Evolutionary conservation across 768 basidiomycete genomes (phyloP), one percentile per base, ranked within the genome.

Genomic region (Agaricus subrufescens): DNA sequence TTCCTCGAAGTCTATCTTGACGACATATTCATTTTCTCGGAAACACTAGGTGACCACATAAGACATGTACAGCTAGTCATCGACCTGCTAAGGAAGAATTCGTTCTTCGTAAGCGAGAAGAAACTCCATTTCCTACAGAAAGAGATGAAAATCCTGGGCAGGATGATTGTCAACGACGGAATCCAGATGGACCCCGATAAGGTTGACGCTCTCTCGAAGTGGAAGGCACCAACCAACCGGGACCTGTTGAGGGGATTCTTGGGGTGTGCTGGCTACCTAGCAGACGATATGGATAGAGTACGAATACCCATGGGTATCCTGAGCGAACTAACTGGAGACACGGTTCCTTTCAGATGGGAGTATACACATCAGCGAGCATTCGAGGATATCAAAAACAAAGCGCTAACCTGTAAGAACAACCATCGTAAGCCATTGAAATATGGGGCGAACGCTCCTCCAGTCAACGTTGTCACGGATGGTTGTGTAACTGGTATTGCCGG

Each of bases 181-280:
- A 76, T 81, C 23, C 50, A 50, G 0, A 78, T 79, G 74, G 75
- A 80, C 38, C 75, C 75, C 0, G 60, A 72, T 19, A 81, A 80
- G 45, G 75, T 81, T 0, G 71, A 77, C 29, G 51, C 58, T 0
- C 64, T 79, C 0, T 0, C 65, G 0, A 69, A 70, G 15, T 74
- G 71, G 72, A 71, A 71, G 40, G 61, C 59, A 0, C 73, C 73
- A 0, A 71, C 69, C 0, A 72, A 66, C n/a, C n/a, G n/a, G n/a
- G n/a, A n/a, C n/a, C n/a, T n/a, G n/a, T n/a, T n/a, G n/a, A n/a
- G n/a, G n/a, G n/a, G n/a, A n/a, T n/a, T n/a, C n/a, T n/a, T n/a
- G n/a, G n/a, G n/a, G n/a, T n/a, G n/a, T n/a, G n/a, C n/a, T n/a
- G n/a, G n/a, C n/a, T n/a, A n/a, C n/a, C n/a, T n/a, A n/a, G n/a